Percentiles rank a stretch among this genome's conserved stretches.
These are phyloP conservation scores for Pseudonitzschia multiseries DNA, from an alignment of 108 stramenopile genomes.

Conservation along the genomic window DNA sequence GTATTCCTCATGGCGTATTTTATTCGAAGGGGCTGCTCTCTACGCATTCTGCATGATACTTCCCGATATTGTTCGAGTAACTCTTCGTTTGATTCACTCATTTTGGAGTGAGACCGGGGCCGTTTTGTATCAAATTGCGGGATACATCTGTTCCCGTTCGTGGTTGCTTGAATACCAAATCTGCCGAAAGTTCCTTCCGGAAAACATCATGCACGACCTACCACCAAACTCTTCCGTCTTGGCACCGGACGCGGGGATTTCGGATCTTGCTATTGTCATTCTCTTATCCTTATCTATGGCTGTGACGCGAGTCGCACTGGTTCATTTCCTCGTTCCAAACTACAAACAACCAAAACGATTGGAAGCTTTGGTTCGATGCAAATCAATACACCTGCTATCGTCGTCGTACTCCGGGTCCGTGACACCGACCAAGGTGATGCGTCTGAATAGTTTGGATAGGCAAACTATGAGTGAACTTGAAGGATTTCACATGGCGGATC, in stretches of 20 bases:
- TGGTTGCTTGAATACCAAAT: slow-evolving; percentile 18
- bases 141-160: slow-evolving; percentile 23
- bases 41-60: slow-evolving; percentile 42
- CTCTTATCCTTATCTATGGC: slow-evolving; percentile 53
- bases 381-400: slow-evolving; percentile 72
- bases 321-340: slow-evolving; percentile 66
- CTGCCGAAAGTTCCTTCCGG: slow-evolving; percentile 18
- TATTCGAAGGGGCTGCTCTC: slow-evolving; percentile 35
- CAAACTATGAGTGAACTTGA: neutral
- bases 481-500: neutral
- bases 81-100: slow-evolving; percentile 9
- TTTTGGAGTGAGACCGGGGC: slow-evolving; percentile 9
- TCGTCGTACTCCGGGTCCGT: slow-evolving; percentile 50
- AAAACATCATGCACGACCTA: neutral
- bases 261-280: slow-evolving; percentile 59
- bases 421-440: slow-evolving; percentile 29
- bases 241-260: slow-evolving; percentile 31
- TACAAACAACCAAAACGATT: slow-evolving; percentile 49
- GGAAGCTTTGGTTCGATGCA: slow-evolving; percentile 65
- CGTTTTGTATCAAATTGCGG: slow-evolving; percentile 16
- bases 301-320: slow-evolving; percentile 53
- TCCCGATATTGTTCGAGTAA: slow-evolving; percentile 25
- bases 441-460: neutral
- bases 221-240: slow-evolving; percentile 10
- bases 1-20: slow-evolving; percentile 30